Conservation (phyloP, 805 yeast species). For the Yarrowia hollandica region DNA sequence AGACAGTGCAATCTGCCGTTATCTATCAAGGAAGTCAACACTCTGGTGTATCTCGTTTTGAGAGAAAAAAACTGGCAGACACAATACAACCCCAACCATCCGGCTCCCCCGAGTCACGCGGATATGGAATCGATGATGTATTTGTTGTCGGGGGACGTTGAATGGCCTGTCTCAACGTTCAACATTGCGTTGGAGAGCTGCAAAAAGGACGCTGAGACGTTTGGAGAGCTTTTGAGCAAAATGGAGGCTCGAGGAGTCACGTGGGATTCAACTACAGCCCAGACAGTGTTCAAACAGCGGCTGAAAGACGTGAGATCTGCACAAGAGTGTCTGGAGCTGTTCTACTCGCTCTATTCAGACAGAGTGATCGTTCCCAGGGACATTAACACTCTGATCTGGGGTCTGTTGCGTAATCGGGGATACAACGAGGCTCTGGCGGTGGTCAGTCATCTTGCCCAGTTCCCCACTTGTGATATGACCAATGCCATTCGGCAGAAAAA, state of each 20-base stretch:
- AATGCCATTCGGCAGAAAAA: neutral
- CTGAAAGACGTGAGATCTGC: neutral
- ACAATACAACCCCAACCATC: neutral
- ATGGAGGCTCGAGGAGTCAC: neutral
- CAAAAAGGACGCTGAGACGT: neutral
- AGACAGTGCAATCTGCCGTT: neutral
- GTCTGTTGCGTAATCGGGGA: neutral
- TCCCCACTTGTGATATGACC: neutral
- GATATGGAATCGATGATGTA: neutral
- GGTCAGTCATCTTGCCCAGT: neutral
- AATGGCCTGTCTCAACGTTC: constrained; percentile 22
- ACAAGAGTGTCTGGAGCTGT: neutral
- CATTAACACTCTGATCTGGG: constrained; percentile 19
- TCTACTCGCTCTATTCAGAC: neutral
- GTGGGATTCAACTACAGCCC: neutral
- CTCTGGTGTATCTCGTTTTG: constrained; percentile 4
- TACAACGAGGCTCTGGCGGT: neutral
- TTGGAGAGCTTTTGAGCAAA: neutral
- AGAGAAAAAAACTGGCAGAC: neutral
- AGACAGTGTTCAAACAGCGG: neutral
- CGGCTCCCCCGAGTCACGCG: neutral
- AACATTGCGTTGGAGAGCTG: constrained; percentile 5
- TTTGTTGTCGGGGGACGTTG: neutral
- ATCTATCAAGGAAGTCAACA: constrained; percentile 17
- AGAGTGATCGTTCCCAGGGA: neutral